Conservation (phyloP, 2,329 filamentous ascomycete species). For the Neurospora sp. region DNA sequence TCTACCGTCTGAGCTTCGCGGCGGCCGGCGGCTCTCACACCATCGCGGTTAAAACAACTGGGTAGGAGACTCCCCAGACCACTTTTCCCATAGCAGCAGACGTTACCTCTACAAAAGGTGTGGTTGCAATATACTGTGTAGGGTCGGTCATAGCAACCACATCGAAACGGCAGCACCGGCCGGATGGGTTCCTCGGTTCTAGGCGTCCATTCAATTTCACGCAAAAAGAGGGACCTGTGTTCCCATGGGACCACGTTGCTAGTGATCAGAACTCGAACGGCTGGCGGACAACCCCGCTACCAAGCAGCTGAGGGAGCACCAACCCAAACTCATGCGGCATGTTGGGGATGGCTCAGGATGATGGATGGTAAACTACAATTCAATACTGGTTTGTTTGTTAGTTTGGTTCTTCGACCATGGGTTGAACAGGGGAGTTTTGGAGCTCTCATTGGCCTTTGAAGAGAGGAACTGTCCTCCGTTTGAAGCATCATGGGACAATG, state of each 20-base stretch:
- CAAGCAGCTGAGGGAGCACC: not conserved
- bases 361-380: not conserved
- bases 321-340: not conserved
- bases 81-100: not conserved
- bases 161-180: slow-evolving; percentile 10
- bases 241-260: not conserved
- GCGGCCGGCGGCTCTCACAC: not conserved
- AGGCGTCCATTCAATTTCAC: not conserved
- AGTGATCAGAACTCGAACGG: not conserved
- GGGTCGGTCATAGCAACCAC: slow-evolving; percentile 4
- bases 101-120: slow-evolving; percentile 1
- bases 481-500: too few relatives aligned
- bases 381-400: too few relatives aligned
- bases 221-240: not conserved
- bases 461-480: too few relatives aligned
- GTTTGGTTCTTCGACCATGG: too few relatives aligned
- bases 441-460: too few relatives aligned
- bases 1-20: not conserved
- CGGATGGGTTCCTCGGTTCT: slow-evolving; percentile 7
- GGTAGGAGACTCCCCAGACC: not conserved
- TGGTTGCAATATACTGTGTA: slow-evolving; percentile 16
- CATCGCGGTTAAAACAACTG: not conserved
- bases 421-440: too few relatives aligned
- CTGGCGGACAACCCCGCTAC: not conserved
- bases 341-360: not conserved